A percentile compares a stretch with the other conserved stretches of the same genome.
Evolutionary conservation across 495 filamentous ascomycete species (phyloP).

Genomic region (Daldinia grandis): DNA sequence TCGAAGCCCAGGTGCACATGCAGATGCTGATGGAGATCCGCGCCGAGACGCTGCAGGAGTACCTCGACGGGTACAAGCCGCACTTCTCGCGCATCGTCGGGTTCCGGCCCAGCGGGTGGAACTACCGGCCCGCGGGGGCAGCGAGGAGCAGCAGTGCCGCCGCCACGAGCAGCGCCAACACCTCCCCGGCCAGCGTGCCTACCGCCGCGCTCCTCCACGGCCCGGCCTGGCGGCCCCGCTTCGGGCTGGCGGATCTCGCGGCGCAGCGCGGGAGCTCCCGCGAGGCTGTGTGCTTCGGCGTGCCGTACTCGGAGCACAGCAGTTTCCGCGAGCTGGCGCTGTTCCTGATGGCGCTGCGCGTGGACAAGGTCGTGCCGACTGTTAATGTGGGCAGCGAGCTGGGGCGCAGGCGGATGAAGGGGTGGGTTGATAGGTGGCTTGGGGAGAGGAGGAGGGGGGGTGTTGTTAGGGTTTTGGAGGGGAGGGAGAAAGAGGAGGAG

Average conservation of each 20-base stretch:
- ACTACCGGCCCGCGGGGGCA: conserved; percentile 44
- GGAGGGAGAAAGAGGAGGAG: conserved; percentile 36
- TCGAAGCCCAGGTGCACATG: conserved; percentile 96
- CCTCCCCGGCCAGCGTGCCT: conserved; percentile 47
- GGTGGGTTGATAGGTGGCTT: conserved; percentile 88
- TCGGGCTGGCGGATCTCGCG: conserved; percentile 68
- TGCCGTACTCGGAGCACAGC: conserved; percentile 95
- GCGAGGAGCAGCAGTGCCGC: not conserved
- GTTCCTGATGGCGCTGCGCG: conserved; percentile 86
- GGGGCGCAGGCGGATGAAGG: conserved; percentile 82
- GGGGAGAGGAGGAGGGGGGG: conserved; percentile 84
- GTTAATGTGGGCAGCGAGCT: conserved; percentile 82
- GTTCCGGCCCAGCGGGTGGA: conserved; percentile 71
- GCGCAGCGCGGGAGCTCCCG: conserved; percentile 81
- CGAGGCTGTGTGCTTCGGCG: conserved; percentile 82
- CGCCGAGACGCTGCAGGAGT: conserved; percentile 86
- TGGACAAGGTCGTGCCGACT: conserved; percentile 90
- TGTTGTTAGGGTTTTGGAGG: conserved; percentile 63
- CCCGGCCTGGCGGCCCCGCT: conserved; percentile 75
- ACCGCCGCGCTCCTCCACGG: conserved; percentile 72
- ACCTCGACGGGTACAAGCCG: conserved; percentile 77
- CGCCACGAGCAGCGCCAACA: conserved; percentile 40
- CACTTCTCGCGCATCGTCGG: conserved; percentile 88
- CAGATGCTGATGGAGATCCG: conserved; percentile 91
- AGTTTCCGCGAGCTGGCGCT: conserved; percentile 92